Conservation (phyloP, 495 filamentous ascomycete genomes). For the Daldinia childiae region DNA sequence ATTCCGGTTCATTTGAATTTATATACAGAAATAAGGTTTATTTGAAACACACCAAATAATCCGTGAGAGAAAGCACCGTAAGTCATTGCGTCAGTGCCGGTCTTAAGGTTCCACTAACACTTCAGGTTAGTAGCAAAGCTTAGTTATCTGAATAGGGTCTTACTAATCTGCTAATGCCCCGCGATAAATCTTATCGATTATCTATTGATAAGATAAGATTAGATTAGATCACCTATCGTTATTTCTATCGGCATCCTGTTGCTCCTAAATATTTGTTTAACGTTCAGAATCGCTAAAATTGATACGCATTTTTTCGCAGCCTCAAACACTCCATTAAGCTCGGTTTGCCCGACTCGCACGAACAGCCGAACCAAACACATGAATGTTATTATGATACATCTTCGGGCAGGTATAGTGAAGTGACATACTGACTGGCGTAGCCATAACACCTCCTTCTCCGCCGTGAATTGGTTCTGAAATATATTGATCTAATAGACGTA, state of each 20-base stretch:
- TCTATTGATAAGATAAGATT: neutral
- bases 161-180: slow-evolving; percentile 37
- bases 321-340: slow-evolving; percentile 5
- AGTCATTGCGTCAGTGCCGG: slow-evolving; percentile 33
- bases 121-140: neutral
- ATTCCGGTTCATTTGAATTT: neutral
- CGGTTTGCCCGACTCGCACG: slow-evolving; percentile 6
- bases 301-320: slow-evolving; percentile 6
- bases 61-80: neutral
- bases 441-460: neutral
- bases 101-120: neutral
- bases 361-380: slow-evolving; percentile 14
- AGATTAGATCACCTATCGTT: too few species aligned
- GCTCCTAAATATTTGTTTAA: slow-evolving; percentile 23
- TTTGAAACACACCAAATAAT: neutral
- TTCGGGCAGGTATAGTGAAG: neutral
- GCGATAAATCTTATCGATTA: slow-evolving; percentile 25
- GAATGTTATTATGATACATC: neutral
- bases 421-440: slow-evolving; percentile 16
- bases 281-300: neutral
- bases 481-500: neutral
- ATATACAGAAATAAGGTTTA: neutral
- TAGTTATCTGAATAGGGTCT: slow-evolving; percentile 12
- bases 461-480: neutral
- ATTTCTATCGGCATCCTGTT: too few species aligned